phyloP scores from a whole-genome alignment of 2,329 filamentous ascomycete genomes.

The Fusarium sp. region DNA sequence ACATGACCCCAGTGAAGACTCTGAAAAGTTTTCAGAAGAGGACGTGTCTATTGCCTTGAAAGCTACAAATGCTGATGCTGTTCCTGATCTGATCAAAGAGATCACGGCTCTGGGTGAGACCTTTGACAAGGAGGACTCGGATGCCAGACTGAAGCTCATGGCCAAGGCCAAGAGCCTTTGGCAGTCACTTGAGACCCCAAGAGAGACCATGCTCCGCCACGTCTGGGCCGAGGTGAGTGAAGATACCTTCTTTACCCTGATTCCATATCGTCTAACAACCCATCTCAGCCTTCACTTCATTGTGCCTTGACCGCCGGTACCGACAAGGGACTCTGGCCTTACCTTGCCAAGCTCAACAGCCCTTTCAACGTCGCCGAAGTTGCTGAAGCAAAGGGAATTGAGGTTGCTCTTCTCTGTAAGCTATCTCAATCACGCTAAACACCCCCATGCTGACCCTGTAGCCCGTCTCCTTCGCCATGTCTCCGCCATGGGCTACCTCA shows the following conservation, averaged over 20 bases:
- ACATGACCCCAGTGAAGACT: not conserved
- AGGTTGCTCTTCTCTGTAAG: conserved; percentile 14
- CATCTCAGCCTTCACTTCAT: conserved; percentile 35
- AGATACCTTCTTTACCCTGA: not conserved
- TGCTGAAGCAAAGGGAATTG: conserved; percentile 35
- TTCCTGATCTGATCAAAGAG: conserved; percentile 25
- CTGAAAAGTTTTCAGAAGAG: not conserved
- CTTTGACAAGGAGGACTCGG: conserved; percentile 12
- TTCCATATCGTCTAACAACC: not conserved
- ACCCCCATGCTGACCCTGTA: not conserved
- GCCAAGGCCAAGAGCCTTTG: conserved; percentile 48
- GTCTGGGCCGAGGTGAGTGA: conserved; percentile 55
- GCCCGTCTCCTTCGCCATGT: conserved; percentile 53
- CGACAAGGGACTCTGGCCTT: conserved; percentile 51
- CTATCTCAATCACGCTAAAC: fast-evolving
- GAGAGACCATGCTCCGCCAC: conserved; percentile 61
- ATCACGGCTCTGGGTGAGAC: conserved; percentile 5
- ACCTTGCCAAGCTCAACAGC: conserved; percentile 47
- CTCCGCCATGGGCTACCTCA: conserved; percentile 54
- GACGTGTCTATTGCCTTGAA: conserved; percentile 27
- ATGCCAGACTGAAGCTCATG: conserved; percentile 47
- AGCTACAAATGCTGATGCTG: conserved; percentile 18
- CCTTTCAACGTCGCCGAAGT: conserved; percentile 49
- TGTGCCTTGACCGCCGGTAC: conserved; percentile 47
- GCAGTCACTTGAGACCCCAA: conserved; percentile 57